A percentile compares a stretch with the other conserved stretches of the same genome.
phyloP scores from a whole-genome alignment of 345 rosid genomes.

The Citrus maxima region DNA sequence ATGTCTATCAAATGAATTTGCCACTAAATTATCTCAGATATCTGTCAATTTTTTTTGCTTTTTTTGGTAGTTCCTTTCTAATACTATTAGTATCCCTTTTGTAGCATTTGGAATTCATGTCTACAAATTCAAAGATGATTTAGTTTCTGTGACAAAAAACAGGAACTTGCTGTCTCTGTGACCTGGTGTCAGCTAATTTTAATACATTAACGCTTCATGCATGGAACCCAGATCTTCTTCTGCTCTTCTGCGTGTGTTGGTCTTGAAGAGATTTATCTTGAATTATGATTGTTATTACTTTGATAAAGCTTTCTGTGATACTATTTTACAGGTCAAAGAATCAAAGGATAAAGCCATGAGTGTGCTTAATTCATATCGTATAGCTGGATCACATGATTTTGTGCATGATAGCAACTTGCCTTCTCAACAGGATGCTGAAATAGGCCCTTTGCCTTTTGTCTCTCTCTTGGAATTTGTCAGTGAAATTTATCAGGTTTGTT shows the following conservation, averaged over 20 bases:
- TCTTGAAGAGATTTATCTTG: background rate
- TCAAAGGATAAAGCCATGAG: constrained; percentile 90
- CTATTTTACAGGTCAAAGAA: constrained; percentile 65
- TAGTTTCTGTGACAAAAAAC: background rate
- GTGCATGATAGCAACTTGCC: constrained; percentile 45
- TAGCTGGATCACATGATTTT: constrained; percentile 46
- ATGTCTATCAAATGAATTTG: background rate
- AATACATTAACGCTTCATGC: background rate
- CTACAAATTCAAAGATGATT: background rate
- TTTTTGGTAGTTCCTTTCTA: background rate
- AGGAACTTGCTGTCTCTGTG: background rate
- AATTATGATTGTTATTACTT: constrained; percentile 2
- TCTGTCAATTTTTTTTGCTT: background rate
- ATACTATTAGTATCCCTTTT: background rate
- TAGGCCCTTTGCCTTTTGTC: constrained; percentile 53
- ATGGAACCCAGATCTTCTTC: background rate
- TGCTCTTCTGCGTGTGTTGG: background rate
- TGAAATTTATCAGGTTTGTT: constrained; percentile 82
- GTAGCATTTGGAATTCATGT: background rate
- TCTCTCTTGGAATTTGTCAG: constrained; percentile 92
- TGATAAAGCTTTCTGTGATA: constrained; percentile 11
- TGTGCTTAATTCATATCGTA: constrained; percentile 59
- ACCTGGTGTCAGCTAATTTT: background rate
- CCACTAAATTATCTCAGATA: background rate
- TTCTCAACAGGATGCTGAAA: constrained; percentile 51